Evolutionary conservation across 108 stramenopile species (phyloP).

Genomic region (Parietichytrium sp.): DNA sequence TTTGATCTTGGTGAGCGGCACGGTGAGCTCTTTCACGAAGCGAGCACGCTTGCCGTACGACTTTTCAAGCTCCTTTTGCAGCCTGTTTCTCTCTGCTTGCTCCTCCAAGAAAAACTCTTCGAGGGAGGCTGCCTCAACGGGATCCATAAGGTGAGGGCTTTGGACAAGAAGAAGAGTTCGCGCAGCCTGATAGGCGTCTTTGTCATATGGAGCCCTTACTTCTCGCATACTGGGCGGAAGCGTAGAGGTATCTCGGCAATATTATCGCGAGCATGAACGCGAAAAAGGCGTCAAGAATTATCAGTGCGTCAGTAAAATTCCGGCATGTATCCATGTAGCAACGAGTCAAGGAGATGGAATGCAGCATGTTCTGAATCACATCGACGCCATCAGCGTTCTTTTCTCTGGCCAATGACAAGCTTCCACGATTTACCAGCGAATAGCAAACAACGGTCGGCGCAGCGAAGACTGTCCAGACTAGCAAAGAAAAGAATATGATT

Average conservation of each 20-base stretch:
- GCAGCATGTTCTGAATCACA: too few species aligned
- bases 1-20: background rate
- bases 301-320: background rate
- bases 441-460: background rate
- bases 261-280: background rate
- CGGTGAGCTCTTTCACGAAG: background rate
- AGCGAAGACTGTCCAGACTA: background rate
- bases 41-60: background rate
- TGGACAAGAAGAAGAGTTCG: background rate
- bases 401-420: too few species aligned
- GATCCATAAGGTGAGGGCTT: background rate
- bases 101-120: background rate
- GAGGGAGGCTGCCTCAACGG: background rate
- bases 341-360: background rate
- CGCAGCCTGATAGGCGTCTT: background rate
- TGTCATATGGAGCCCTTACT: background rate
- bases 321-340: background rate
- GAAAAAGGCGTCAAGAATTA: background rate
- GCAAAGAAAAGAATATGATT: background rate
- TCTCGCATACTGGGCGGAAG: background rate
- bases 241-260: background rate
- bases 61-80: too few species aligned
- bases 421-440: background rate
- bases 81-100: background rate
- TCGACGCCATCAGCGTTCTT: background rate